Percentiles rank a stretch among this genome's conserved stretches.
These are phyloP conservation scores for Acidomyces sp. DNA, from an alignment of 495 filamentous ascomycete species.

Conservation along the genomic window DNA sequence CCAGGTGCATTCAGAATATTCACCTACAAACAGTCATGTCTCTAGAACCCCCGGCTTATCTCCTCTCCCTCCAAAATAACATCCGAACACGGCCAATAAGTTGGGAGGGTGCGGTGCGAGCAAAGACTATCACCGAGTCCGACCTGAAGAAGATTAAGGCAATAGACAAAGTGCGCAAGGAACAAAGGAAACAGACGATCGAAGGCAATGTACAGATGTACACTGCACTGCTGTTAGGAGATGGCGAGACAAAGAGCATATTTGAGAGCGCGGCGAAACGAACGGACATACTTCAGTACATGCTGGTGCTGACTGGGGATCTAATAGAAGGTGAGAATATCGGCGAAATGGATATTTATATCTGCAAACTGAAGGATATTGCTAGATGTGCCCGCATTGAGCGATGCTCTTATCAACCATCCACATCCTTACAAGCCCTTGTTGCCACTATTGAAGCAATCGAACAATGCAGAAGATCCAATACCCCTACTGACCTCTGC, in stretches of 20 bases:
- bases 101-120: slow-evolving; percentile 93
- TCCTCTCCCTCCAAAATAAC: slow-evolving; percentile 84
- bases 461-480: slow-evolving; percentile 67
- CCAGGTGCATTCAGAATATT: too few relatives aligned
- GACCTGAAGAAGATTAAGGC: slow-evolving; percentile 95
- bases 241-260: slow-evolving; percentile 57
- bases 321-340: slow-evolving; percentile 63
- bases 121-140: slow-evolving; percentile 82
- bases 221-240: slow-evolving; percentile 62
- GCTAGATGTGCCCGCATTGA: slow-evolving; percentile 64
- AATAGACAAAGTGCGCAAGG: slow-evolving; percentile 88
- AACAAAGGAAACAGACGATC: slow-evolving; percentile 69
- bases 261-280: slow-evolving; percentile 66
- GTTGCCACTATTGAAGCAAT: slow-evolving; percentile 70
- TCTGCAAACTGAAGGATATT: background rate
- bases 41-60: slow-evolving; percentile 79
- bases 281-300: slow-evolving; percentile 83
- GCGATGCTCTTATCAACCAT: slow-evolving; percentile 58
- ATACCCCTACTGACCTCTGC: slow-evolving; percentile 83
- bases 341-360: background rate
- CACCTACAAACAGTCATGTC: slow-evolving; percentile 45
- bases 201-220: slow-evolving; percentile 70
- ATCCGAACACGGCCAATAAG: slow-evolving; percentile 88
- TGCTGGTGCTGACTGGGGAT: slow-evolving; percentile 79
- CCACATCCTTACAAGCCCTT: slow-evolving; percentile 72